A percentile compares a stretch with the other conserved stretches of the same genome.
These are phyloP conservation scores for Arabidopsis thaliana DNA, from an alignment of 345 rosid species.

Conservation along the genomic window TAIR10.1 NC_003071.7:8736001-8736500, in stretches of 20 bases:
- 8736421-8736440: neutral
- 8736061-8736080: constrained; percentile 48
- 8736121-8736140: neutral
- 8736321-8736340: constrained; percentile 37
- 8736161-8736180: constrained; percentile 25
- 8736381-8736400: constrained; percentile 21
- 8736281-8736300: neutral
- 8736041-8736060: constrained; percentile 78
- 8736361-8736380: constrained; percentile 25
- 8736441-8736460: neutral
- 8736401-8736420: constrained; percentile 35
- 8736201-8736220: constrained; percentile 49
- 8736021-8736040: constrained; percentile 74
- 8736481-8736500: constrained; percentile 14
- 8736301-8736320: constrained; percentile 18
- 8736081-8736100: neutral
- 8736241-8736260: constrained; percentile 2
- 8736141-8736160: constrained; percentile 19
- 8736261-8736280: neutral
- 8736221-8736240: constrained; percentile 48
- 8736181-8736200: constrained; percentile 29
- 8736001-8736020: constrained; percentile 47
- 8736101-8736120: constrained; percentile 7
- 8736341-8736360: neutral
- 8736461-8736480: neutral